Percentiles rank a stretch among this genome's conserved stretches.
Evolutionary conservation across 2,329 filamentous ascomycete species (phyloP).

Genomic region (Colletotrichum sp.): DNA sequence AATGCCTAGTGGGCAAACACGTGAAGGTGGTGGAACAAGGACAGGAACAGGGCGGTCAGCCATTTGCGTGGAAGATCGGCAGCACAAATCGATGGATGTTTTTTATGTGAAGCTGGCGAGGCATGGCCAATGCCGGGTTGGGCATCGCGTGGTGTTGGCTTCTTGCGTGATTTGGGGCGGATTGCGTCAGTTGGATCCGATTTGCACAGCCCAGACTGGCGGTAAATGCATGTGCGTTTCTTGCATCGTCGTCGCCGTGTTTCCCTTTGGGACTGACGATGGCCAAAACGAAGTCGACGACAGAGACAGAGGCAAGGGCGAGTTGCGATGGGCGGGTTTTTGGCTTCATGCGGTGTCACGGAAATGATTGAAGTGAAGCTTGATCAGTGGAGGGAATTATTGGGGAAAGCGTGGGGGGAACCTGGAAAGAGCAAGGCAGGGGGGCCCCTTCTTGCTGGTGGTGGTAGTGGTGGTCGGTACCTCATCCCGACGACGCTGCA

Average conservation of each 20-base stretch:
- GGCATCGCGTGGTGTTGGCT: neutral
- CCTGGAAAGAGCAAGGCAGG: slow-evolving; percentile 5
- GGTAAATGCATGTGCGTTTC: neutral
- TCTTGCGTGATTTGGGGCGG: neutral
- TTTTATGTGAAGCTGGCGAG: neutral
- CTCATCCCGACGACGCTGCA: neutral
- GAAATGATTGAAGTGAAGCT: slow-evolving; percentile 17
- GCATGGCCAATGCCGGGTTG: neutral
- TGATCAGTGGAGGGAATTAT: slow-evolving; percentile 10
- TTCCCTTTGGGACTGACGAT: neutral
- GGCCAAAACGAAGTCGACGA: neutral
- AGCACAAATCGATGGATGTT: neutral
- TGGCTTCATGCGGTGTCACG: slow-evolving; percentile 7
- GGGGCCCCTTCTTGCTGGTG: neutral
- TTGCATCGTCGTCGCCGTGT: no score
- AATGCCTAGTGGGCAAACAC: neutral
- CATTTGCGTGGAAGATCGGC: neutral
- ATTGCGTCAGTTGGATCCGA: neutral
- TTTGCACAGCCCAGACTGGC: neutral
- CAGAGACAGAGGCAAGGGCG: neutral
- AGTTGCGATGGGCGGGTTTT: neutral
- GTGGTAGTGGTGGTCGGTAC: neutral
- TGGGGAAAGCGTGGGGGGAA: slow-evolving; percentile 15
- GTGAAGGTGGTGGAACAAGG: slow-evolving; percentile 1
- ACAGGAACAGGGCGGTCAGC: neutral